These are phyloP conservation scores for Hypoxylon rickii DNA, from an alignment of 495 filamentous ascomycete genomes.

Conservation along the genomic window DNA sequence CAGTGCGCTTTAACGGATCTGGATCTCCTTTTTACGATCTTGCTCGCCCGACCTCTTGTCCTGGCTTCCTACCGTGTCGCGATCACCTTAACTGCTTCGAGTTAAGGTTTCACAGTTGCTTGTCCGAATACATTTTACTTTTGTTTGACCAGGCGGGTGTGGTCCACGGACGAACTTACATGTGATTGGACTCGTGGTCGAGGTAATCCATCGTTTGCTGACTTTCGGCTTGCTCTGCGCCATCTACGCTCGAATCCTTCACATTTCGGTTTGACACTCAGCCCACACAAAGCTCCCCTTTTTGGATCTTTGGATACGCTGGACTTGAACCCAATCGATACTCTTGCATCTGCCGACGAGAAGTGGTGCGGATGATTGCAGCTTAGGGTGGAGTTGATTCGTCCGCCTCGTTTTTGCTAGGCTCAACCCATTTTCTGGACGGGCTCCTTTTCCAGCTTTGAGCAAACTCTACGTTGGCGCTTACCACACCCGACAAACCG, in stretches of 20 bases:
- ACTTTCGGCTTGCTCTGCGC: constrained; percentile 8
- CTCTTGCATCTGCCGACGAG: constrained; percentile 9
- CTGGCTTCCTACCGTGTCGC: not conserved
- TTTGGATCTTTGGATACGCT: constrained; percentile 26
- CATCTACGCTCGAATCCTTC: constrained; percentile 2
- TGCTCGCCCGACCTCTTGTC: constrained; percentile 14
- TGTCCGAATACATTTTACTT: constrained; percentile 20
- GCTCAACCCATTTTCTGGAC: not conserved
- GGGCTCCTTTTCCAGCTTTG: not conserved
- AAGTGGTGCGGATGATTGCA: constrained; percentile 34
- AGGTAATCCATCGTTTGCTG: not conserved
- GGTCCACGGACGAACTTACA: constrained; percentile 8
- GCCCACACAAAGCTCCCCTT: not conserved
- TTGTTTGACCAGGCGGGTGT: not conserved
- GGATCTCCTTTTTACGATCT: not conserved
- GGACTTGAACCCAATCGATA: constrained; percentile 16
- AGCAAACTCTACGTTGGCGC: not conserved
- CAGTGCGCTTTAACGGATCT: constrained; percentile 9
- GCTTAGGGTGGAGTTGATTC: constrained; percentile 11
- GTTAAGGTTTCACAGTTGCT: constrained; percentile 18
- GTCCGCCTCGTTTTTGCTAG: constrained; percentile 8
- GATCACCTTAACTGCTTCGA: constrained; percentile 9
- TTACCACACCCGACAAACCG: not conserved
- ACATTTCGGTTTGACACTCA: not conserved
- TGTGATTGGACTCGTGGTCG: constrained; percentile 15